Percentiles rank a stretch among this genome's conserved stretches.
Evolutionary conservation across 306 rosid genomes (phyloP).

Genomic region (Dalbergia cultrata): DNA sequence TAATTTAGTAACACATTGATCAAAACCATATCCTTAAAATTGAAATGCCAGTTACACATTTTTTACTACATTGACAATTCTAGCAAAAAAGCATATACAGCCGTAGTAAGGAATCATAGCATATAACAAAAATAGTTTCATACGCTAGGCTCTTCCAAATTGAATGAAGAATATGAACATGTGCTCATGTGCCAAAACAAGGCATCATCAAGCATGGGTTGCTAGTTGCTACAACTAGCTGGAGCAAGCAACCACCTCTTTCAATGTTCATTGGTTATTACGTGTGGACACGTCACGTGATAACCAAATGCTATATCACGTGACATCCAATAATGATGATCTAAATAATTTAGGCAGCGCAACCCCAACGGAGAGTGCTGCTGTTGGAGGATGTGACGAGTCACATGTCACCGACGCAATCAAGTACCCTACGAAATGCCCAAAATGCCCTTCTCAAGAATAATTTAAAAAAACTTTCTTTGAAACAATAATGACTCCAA

Average conservation of each 20-base stretch:
- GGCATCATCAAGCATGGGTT: constrained; percentile 35
- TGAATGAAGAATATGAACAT: constrained; percentile 41
- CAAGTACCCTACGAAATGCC: neutral
- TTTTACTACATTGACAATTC: constrained; percentile 7
- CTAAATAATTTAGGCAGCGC: constrained; percentile 42
- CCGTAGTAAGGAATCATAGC: neutral
- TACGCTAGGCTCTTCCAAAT: neutral
- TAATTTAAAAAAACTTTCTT: too few species aligned
- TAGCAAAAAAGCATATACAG: neutral
- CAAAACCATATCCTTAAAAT: constrained; percentile 36
- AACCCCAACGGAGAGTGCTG: neutral
- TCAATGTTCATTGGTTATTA: constrained; percentile 24
- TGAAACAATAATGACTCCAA: neutral
- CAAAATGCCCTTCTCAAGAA: constrained; percentile 16
- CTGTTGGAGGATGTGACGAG: constrained; percentile 37
- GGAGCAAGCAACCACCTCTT: neutral
- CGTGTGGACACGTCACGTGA: constrained; percentile 43
- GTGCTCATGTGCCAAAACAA: constrained; percentile 28
- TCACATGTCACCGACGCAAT: constrained; percentile 53
- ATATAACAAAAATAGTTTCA: neutral
- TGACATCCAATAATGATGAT: constrained; percentile 54
- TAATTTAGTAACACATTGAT: neutral
- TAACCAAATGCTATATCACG: constrained; percentile 54
- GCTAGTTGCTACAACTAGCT: constrained; percentile 12
- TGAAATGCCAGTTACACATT: neutral